A percentile compares a stretch with the other conserved stretches of the same genome.
phyloP scores from a whole-genome alignment of 2,329 filamentous ascomycete species.

The Colletotrichum simmondsii region DNA sequence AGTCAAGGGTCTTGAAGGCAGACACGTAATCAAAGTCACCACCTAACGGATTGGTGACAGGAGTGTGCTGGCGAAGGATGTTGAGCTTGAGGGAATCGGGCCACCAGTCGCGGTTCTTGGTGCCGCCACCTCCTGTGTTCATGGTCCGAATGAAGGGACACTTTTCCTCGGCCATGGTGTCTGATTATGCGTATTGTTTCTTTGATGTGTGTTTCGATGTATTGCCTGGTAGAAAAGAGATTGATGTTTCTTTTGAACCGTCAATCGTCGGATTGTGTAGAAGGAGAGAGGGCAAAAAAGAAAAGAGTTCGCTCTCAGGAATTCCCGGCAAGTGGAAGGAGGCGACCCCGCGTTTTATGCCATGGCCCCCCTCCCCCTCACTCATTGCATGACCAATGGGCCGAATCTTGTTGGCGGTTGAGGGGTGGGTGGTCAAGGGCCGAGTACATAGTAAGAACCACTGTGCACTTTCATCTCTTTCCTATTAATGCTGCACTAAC shows the following conservation, averaged over 20 bases:
- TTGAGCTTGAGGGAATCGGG: constrained; percentile 74
- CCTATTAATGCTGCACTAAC: constrained; percentile 16
- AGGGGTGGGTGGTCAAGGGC: neutral
- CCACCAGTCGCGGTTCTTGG: constrained; percentile 79
- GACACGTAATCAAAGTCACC: constrained; percentile 77
- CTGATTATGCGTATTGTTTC: neutral
- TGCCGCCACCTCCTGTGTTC: constrained; percentile 70
- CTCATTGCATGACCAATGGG: constrained; percentile 29
- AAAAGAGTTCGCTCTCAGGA: neutral
- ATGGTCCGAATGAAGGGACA: constrained; percentile 34
- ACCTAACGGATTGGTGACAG: constrained; percentile 70
- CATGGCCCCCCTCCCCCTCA: constrained; percentile 22
- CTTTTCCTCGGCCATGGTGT: constrained; percentile 30
- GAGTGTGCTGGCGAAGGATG: constrained; percentile 78
- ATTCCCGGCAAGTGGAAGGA: neutral
- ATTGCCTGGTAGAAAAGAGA: neutral
- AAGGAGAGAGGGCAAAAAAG: neutral
- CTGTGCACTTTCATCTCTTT: constrained; percentile 22
- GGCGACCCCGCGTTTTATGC: constrained; percentile 33
- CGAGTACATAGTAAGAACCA: constrained; percentile 19
- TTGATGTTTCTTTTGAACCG: neutral
- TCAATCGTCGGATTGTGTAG: constrained; percentile 9
- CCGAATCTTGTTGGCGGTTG: constrained; percentile 27
- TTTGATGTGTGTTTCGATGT: neutral
- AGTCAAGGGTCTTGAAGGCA: constrained; percentile 79